These are phyloP conservation scores for Hericium coralloides DNA, from an alignment of 768 basidiomycete genomes.

Conservation along the genomic window DNA sequence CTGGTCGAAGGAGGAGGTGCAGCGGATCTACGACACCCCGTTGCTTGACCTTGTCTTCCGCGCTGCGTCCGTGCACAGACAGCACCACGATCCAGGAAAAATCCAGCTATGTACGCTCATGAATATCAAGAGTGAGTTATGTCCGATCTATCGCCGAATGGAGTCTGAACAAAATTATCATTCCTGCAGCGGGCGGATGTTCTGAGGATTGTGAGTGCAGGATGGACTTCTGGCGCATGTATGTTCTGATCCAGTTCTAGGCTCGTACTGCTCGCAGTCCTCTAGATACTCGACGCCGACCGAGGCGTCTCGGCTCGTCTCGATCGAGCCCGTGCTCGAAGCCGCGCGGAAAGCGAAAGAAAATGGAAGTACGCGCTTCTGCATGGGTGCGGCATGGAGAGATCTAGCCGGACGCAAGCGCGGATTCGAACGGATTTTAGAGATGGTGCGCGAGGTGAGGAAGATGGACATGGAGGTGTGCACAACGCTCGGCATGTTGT, in stretches of 20 bases:
- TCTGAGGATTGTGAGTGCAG: slow-evolving; percentile 78
- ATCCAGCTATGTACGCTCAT: slow-evolving; percentile 95
- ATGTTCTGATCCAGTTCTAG: slow-evolving; percentile 26
- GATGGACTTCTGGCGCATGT: too few relatives aligned
- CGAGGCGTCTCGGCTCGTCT: slow-evolving; percentile 78
- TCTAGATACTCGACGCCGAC: slow-evolving; percentile 88
- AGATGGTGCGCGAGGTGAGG: slow-evolving; percentile 86
- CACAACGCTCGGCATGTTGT: slow-evolving; percentile 96
- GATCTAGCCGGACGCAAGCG: slow-evolving; percentile 88
- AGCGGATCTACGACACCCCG: slow-evolving; percentile 77
- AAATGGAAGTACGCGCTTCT: slow-evolving; percentile 95
- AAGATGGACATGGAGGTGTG: slow-evolving; percentile 99
- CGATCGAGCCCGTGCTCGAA: slow-evolving; percentile 86
- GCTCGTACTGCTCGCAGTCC: slow-evolving; percentile 97
- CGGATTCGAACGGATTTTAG: slow-evolving; percentile 86
- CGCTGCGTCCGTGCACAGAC: slow-evolving; percentile 77
- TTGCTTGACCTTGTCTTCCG: slow-evolving; percentile 84
- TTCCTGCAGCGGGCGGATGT: slow-evolving; percentile 76
- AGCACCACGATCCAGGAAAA: slow-evolving; percentile 81
- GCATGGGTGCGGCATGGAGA: slow-evolving; percentile 99
- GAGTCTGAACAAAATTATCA: slow-evolving; percentile 11
- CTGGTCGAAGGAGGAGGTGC: slow-evolving; percentile 77
- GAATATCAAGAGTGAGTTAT: slow-evolving; percentile 92
- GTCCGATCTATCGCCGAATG: slow-evolving; percentile 18
- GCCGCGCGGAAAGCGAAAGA: slow-evolving; percentile 91